Percentiles rank a stretch among this genome's conserved stretches.
Evolutionary conservation across 345 rosid species (phyloP).

Genomic region (Salix arbutifolia): DNA sequence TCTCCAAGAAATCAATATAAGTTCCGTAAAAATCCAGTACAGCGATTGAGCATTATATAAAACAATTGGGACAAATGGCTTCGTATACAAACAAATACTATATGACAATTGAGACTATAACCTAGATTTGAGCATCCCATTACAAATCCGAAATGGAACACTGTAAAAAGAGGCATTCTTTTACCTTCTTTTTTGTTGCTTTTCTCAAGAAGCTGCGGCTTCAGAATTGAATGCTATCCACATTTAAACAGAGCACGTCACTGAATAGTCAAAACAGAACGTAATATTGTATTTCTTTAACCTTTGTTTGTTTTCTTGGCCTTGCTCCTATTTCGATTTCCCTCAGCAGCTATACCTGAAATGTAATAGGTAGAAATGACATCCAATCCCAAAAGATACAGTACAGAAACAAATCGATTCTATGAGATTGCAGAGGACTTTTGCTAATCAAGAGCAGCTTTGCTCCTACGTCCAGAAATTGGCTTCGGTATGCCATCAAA

Average conservation of each 20-base stretch:
- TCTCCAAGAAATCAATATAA: background rate
- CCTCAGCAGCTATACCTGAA: slow-evolving; percentile 9
- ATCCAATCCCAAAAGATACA: slow-evolving; percentile 2
- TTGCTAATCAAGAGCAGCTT: slow-evolving; percentile 74
- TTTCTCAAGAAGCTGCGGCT: background rate
- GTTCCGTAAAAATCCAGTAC: background rate
- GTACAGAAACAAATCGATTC: background rate
- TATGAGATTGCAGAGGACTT: background rate
- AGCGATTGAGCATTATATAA: background rate
- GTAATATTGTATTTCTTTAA: background rate
- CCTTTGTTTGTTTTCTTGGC: background rate
- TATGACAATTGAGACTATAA: background rate
- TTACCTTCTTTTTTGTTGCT: background rate
- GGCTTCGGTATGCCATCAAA: slow-evolving; percentile 78
- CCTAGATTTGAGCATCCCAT: background rate
- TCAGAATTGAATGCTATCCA: background rate
- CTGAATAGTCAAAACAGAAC: background rate
- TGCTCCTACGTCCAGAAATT: slow-evolving; percentile 50
- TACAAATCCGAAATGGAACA: background rate
- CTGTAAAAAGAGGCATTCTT: background rate
- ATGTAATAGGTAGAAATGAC: background rate
- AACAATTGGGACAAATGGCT: slow-evolving; percentile 11
- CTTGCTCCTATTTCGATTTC: background rate
- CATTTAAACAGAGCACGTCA: background rate
- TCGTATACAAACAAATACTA: slow-evolving; percentile 10